These are phyloP conservation scores for Harringtonia lauricola DNA, from an alignment of 2,329 filamentous ascomycete species.

Conservation along the genomic window DNA sequence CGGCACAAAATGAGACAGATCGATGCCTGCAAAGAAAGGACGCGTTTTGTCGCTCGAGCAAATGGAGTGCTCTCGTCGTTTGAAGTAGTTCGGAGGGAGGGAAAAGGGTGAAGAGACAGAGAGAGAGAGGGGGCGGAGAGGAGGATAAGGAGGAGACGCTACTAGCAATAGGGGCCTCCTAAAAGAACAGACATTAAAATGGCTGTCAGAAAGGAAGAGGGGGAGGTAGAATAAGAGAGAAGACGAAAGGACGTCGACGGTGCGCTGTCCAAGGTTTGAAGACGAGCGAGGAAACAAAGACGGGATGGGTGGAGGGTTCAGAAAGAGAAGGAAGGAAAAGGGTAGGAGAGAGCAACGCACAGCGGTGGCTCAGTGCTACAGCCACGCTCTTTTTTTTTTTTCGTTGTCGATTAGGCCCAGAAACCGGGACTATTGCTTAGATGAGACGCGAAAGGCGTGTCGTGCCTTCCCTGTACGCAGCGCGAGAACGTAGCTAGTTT, in stretches of 20 bases:
- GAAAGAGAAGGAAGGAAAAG: background rate
- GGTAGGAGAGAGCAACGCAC: background rate
- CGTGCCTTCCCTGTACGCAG: conserved; percentile 5
- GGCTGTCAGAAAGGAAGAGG: background rate
- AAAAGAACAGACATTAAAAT: conserved; percentile 11
- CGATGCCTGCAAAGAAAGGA: too few relatives aligned
- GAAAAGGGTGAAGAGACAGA: background rate
- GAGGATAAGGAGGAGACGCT: conserved; percentile 11
- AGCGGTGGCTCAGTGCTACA: background rate
- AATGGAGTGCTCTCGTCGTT: background rate
- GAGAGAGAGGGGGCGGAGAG: background rate
- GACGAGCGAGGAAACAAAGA: background rate
- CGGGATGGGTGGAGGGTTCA: background rate
- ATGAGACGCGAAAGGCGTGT: conserved; percentile 9
- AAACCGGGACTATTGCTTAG: background rate
- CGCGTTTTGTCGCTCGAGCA: background rate
- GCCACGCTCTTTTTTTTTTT: background rate
- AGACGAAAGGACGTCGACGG: background rate
- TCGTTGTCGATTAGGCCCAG: conserved; percentile 1
- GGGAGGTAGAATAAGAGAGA: background rate
- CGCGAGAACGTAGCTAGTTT: background rate
- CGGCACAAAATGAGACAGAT: too few relatives aligned
- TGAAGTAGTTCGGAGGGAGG: background rate
- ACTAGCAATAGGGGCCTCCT: conserved; percentile 10
- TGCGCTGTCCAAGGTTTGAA: background rate